Percentiles rank a stretch among this genome's conserved stretches.
These are phyloP conservation scores for Austroboletus niveus DNA, from an alignment of 1,284 basidiomycete genomes.

Conservation along the genomic window DNA sequence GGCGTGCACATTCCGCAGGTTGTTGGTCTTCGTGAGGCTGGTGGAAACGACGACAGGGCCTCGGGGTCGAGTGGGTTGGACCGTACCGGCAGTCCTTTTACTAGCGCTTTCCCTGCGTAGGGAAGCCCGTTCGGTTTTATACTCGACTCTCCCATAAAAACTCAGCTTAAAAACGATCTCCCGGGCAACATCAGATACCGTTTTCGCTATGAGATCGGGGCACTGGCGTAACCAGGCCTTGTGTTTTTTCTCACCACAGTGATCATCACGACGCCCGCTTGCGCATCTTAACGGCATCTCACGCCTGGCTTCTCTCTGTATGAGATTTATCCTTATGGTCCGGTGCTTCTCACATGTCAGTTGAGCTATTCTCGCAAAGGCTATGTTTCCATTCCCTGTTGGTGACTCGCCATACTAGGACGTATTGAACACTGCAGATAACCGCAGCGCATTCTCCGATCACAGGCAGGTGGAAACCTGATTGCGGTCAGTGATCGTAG, in stretches of 20 bases:
- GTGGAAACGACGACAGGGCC: constrained; percentile 10
- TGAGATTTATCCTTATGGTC: constrained; percentile 11
- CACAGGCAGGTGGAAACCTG: constrained; percentile 12
- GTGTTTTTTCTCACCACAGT: constrained; percentile 16
- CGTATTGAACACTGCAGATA: constrained; percentile 17
- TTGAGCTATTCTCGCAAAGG: constrained; percentile 17
- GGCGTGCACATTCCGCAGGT: constrained; percentile 19
- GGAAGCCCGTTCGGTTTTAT: constrained; percentile 23
- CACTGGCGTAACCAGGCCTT: constrained; percentile 17
- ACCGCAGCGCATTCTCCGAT: constrained; percentile 29
- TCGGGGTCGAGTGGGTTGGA: constrained; percentile 1
- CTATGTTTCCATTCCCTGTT: constrained; percentile 24
- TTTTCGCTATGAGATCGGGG: constrained; percentile 20
- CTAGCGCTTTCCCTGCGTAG: constrained; percentile 1
- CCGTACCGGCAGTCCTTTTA: constrained; percentile 9
- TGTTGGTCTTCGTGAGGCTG: constrained; percentile 9
- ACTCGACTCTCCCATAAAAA: constrained; percentile 11
- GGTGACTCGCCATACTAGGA: constrained; percentile 16
- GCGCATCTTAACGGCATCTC: constrained; percentile 11
- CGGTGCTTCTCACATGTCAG: constrained; percentile 21
- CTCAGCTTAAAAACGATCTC: constrained; percentile 22
- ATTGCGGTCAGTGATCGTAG: constrained; percentile 21
- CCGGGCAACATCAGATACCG: constrained; percentile 23
- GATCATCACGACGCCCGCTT: constrained; percentile 13
- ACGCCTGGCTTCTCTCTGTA: constrained; percentile 19